Base-by-base conservation (phyloP, 805 yeast genomes). In the Lipomyces kockii region DNA sequence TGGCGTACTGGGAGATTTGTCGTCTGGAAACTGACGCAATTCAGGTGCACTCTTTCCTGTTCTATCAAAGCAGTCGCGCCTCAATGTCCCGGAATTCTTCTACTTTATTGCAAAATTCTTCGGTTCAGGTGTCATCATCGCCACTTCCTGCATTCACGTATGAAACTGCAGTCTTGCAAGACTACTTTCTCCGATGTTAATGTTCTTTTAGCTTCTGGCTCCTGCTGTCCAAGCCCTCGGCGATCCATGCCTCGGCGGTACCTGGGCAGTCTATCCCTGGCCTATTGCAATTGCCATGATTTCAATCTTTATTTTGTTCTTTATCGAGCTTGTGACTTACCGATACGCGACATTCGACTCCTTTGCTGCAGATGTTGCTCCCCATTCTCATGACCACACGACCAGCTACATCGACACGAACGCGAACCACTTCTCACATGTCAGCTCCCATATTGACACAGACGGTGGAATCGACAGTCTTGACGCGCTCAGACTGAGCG, bases 101-200 rank as follows among this genome's bases (percentile, higher is more conserved):
- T 71, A 69, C 66, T 61, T 72, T 49, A 37, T 71, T 35, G 69
- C 71, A 29, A 69, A 71, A 52, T 74, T 72, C 65, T 74, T 74
- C 61, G 94, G 94, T 72, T 83, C 91, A 3, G 94, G 94, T 62
- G 93, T 89, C 58, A 89, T 89, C 72, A 80, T 89, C 2, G 89
- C 93, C 11, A 89, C 94, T 7, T 91, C 92, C 0, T 89, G 87
- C 72, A 83, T 89, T 66, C 94, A 89, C 78, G 65, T 64, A 60
- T 32, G 67, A 77, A 88, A 65, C 79, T 88, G 17, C 34, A 17
- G n/a, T 32, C 14, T 37, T 14, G 12, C 46, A n/a, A 17, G n/a
- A n/a, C 25, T 43, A 12, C 4, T 17, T 22, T 9, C 34, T 9
- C 20, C 8, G 8, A 12, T 2, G 34, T 58, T 55, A 46, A 56